phyloP scores from a whole-genome alignment of 2,329 filamentous ascomycete genomes.

The Trichophyton benhamiae region DNA sequence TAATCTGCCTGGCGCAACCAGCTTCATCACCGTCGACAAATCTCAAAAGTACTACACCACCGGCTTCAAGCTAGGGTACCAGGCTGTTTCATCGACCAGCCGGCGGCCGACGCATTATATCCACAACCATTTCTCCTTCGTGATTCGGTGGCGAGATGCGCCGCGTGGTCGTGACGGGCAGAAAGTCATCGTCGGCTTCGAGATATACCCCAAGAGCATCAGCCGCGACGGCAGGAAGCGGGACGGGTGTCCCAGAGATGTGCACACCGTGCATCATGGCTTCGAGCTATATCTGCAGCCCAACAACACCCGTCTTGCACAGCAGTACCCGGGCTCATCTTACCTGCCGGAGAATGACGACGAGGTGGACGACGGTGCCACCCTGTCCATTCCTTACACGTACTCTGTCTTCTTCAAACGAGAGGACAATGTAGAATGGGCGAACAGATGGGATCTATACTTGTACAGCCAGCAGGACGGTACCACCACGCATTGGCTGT shows the following conservation, averaged over 20 bases:
- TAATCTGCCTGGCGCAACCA: slow-evolving; percentile 78
- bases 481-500: slow-evolving; percentile 72
- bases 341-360: slow-evolving; percentile 46
- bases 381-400: slow-evolving; percentile 64
- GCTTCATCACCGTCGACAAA: slow-evolving; percentile 77
- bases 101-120: slow-evolving; percentile 58
- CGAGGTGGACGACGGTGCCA: slow-evolving; percentile 52
- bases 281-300: slow-evolving; percentile 58
- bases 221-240: slow-evolving; percentile 49
- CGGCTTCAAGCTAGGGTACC: slow-evolving; percentile 77
- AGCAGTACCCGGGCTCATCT: slow-evolving; percentile 47
- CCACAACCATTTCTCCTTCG: slow-evolving; percentile 79
- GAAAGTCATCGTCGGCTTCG: slow-evolving; percentile 76
- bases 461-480: slow-evolving; percentile 80
- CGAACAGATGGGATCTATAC: slow-evolving; percentile 75
- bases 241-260: slow-evolving; percentile 54
- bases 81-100: slow-evolving; percentile 49
- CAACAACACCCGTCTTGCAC: slow-evolving; percentile 46
- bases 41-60: slow-evolving; percentile 76
- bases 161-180: slow-evolving; percentile 52
- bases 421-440: slow-evolving; percentile 68
- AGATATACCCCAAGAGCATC: slow-evolving; percentile 80
- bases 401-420: slow-evolving; percentile 87
- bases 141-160: slow-evolving; percentile 64
- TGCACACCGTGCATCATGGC: slow-evolving; percentile 47